Base-by-base conservation (phyloP, 2,329 filamentous ascomycete species). In the Neonectria magnoliae region DNA sequence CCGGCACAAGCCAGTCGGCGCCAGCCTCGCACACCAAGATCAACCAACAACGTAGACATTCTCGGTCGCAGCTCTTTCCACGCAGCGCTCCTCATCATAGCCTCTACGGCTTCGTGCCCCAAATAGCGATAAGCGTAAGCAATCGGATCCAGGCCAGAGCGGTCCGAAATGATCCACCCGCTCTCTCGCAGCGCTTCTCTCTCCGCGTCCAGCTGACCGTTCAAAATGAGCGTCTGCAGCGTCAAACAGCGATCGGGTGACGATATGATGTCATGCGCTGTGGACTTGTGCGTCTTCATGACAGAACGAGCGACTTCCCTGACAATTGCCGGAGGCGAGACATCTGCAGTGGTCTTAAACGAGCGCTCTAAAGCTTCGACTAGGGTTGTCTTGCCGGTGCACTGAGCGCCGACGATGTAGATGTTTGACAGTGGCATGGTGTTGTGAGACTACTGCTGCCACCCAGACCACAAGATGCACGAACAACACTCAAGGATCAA, bases 361-460 rank as follows among this genome's bases (percentile, higher is more conserved):
- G 70, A 63, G 0, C 29, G 57, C 25, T 71, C 69, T 2, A 83
- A 1, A 75, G 29, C 75, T 41, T 77, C 73, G 59, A 80, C 75
- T 1, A 84, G 73, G 0, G 82, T 83, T 1, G 80, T 83, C 66
- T 83, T 84, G 41, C 82, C 82, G 1, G 81, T 83, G 48, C 76
- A 82, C 50, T 82, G 81, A 3, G 82, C 77, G 3, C 82, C 81
- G 41, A 84, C 9, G 29, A 29, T 78, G 70, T 83, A 84, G 33
- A 83, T 76, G 41, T 58, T 67, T 0, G 59, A 36, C 41, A 66
- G 31, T 36, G 48, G 10, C 57, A 59, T 59, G 14, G 25, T 25
- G 48, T 47, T 47, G 22, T 16, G 13, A 4, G 29, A 29, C 29
- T 29, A 29, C 7, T 27, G 2, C 22, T 47, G 14, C 44, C 9